These are phyloP conservation scores for Sporothrix phasma DNA, from an alignment of 2,329 filamentous ascomycete species.

Conservation along the genomic window DNA sequence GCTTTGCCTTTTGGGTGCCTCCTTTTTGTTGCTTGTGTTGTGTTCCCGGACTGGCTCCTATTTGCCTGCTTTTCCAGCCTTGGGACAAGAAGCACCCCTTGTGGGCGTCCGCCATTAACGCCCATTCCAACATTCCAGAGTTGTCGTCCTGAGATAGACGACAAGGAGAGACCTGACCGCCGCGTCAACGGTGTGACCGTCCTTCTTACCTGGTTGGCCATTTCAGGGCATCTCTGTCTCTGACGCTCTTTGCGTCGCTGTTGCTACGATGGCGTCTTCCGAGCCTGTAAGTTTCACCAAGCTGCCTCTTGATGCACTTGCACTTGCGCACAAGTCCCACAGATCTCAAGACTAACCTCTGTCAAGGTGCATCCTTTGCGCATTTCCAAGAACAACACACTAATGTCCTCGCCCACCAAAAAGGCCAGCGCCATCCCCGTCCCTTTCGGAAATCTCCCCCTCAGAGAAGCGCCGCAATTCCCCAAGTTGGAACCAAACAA, in stretches of 20 bases:
- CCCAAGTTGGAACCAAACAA: constrained; percentile 71
- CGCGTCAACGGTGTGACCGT: background rate
- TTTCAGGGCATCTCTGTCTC: background rate
- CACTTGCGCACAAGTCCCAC: background rate
- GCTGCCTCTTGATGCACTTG: background rate
- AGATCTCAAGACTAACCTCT: background rate
- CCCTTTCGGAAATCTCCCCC: constrained; percentile 84
- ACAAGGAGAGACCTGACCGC: background rate
- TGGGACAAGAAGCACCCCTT: background rate
- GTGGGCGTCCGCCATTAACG: background rate
- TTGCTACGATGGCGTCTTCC: constrained; percentile 16
- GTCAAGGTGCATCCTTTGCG: constrained; percentile 64
- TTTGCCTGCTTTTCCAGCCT: background rate
- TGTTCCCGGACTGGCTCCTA: background rate
- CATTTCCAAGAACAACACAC: constrained; percentile 58
- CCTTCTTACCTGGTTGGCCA: background rate
- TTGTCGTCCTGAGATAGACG: background rate
- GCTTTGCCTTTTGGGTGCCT: background rate
- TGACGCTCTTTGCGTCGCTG: background rate
- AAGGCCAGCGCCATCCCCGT: constrained; percentile 52
- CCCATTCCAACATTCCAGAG: constrained; percentile 6
- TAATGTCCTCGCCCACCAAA: constrained; percentile 52
- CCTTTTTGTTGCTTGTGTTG: background rate
- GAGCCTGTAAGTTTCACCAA: constrained; percentile 17
- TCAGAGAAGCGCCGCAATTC: constrained; percentile 84